These are phyloP conservation scores for Coemansia sp. DNA, from an alignment of 192 early-diverging fungal genomes.

Conservation along the genomic window DNA sequence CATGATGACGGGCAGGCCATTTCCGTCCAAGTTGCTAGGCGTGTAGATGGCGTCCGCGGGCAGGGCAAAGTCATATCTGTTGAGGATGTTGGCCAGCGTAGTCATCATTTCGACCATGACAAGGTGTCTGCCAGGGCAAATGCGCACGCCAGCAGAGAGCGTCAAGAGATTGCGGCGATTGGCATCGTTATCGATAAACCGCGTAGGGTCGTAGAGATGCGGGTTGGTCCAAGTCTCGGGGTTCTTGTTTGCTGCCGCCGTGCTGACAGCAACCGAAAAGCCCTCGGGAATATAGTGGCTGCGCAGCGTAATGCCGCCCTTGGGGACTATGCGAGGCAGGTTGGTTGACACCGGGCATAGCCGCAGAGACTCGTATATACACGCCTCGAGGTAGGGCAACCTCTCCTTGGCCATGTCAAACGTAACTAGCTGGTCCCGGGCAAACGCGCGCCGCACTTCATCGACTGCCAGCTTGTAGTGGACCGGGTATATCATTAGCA, in stretches of 20 bases:
- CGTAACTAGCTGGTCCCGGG: constrained; percentile 10
- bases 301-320: constrained; percentile 28
- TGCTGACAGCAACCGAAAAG: constrained; percentile 23
- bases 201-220: constrained; percentile 17
- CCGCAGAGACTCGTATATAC: constrained; percentile 39
- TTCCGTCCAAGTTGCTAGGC: constrained; percentile 11
- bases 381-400: constrained; percentile 38
- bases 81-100: constrained; percentile 44
- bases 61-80: constrained; percentile 30
- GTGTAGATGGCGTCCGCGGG: constrained; percentile 19
- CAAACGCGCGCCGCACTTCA: constrained; percentile 21
- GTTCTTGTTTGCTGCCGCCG: constrained; percentile 26
- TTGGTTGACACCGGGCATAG: constrained; percentile 34
- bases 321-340: constrained; percentile 31
- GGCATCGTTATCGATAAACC: constrained; percentile 20
- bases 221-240: constrained; percentile 27
- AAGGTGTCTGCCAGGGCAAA: constrained; percentile 39
- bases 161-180: constrained; percentile 35
- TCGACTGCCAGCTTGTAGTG: constrained; percentile 4
- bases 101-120: constrained; percentile 37
- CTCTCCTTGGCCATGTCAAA: constrained; percentile 22
- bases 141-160: constrained; percentile 33
- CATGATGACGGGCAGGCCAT: constrained; percentile 31
- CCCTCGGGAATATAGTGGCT: constrained; percentile 30
- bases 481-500: constrained; percentile 39